These are phyloP conservation scores for Asterionellopsis glacialis DNA, from an alignment of 108 stramenopile species.

Conservation along the genomic window DNA sequence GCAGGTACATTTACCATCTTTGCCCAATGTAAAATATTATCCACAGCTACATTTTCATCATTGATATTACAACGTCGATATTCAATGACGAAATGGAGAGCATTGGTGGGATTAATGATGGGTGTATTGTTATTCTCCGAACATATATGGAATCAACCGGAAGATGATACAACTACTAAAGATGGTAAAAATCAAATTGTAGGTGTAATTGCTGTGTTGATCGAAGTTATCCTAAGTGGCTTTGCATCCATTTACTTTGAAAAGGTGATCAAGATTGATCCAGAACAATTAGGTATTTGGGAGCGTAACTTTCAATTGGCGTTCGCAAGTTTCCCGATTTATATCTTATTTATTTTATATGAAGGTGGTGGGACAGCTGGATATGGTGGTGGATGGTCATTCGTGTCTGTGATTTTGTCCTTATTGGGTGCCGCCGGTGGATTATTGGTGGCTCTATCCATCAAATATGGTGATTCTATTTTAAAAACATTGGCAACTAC, in stretches of 20 bases:
- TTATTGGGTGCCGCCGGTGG: constrained; percentile 86
- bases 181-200: constrained; percentile 50
- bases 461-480: constrained; percentile 93
- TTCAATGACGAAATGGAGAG: constrained; percentile 87
- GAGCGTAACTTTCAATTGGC: constrained; percentile 91
- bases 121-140: constrained; percentile 85
- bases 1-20: constrained; percentile 91
- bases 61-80: constrained; percentile 68
- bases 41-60: constrained; percentile 87
- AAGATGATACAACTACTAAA: neutral
- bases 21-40: constrained; percentile 91
- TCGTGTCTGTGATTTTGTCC: constrained; percentile 45
- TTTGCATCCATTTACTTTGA: constrained; percentile 95
- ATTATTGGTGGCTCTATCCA: constrained; percentile 86
- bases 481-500: constrained; percentile 92
- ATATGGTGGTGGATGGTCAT: constrained; percentile 66
- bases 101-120: constrained; percentile 80
- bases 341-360: constrained; percentile 50
- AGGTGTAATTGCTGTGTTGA: constrained; percentile 83
- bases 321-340: constrained; percentile 64
- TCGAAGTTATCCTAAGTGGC: constrained; percentile 87
- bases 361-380: constrained; percentile 62
- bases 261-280: constrained; percentile 83
- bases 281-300: constrained; percentile 79
- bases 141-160: constrained; percentile 68